phyloP scores from a whole-genome alignment of 2,329 filamentous ascomycete genomes.

The Aspergillus quadrilineatus region DNA sequence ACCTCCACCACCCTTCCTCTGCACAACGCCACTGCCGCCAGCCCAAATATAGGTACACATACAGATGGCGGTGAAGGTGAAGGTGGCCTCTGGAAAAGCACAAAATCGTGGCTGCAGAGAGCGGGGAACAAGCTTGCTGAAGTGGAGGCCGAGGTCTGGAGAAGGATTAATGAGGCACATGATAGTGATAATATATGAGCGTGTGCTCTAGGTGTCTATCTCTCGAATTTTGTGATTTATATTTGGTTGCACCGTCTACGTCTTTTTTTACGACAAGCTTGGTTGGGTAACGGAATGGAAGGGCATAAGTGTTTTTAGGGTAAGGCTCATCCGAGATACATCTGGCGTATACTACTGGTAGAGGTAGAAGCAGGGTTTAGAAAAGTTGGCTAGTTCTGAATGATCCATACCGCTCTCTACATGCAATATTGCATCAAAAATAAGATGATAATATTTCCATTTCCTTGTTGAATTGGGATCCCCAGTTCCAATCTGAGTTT shows the following conservation, averaged over 20 bases:
- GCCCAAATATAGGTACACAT: slow-evolving; percentile 10
- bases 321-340: too few species aligned
- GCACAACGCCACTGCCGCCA: slow-evolving; percentile 14
- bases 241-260: not conserved
- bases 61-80: slow-evolving; percentile 32
- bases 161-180: slow-evolving; percentile 44
- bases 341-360: too few species aligned
- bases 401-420: too few species aligned
- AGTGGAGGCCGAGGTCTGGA: slow-evolving; percentile 51
- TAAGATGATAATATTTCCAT: not conserved
- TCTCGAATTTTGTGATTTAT: not conserved
- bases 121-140: slow-evolving; percentile 45
- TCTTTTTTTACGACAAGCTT: not conserved
- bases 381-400: too few species aligned
- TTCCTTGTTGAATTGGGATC: not conserved
- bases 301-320: too few species aligned
- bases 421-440: too few species aligned
- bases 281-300: not conserved
- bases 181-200: slow-evolving; percentile 27
- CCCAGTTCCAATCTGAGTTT: not conserved
- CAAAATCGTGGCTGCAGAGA: slow-evolving; percentile 44
- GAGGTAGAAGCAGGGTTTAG: too few species aligned
- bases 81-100: slow-evolving; percentile 34
- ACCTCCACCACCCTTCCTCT: slow-evolving; percentile 16
- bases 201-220: not conserved